Base-by-base conservation (phyloP, 371 early-diverging fungal species). In the Blastocladiella emersonii region DNA sequence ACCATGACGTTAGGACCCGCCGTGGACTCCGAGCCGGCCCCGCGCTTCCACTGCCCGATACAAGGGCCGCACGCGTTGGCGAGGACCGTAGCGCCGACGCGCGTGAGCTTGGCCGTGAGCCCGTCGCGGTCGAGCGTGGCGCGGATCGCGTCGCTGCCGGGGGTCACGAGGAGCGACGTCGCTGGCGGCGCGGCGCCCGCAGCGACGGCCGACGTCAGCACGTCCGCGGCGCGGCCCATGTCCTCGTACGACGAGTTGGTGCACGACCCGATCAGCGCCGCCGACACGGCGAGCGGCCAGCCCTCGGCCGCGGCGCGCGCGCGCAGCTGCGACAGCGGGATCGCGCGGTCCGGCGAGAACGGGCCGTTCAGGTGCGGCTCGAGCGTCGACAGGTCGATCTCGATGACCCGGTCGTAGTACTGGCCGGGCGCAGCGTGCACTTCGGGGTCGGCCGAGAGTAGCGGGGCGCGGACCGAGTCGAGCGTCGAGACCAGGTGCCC, bases 351-450 rank as follows among this genome's bases (percentile, higher is more conserved):
- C 36, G 95, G 95, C 48, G 95, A 94, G 74, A 95, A 94, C 2
- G 95, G 95, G 8, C 97, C 97, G 74, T 95, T 96, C 78, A 94
- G 86, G 66, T 92, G 89, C 27, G 97, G 95, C 74, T 95, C 97
- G 56, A 96, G 76, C 57, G 83, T 78, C 60, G 80, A 82, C 56
- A 96, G 79, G 69, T 96, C 83, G 66, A 96, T 81, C 69, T 96
- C 95, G 63, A 96, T 85, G 49, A 94, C 77, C 67, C 88, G 84
- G 73, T 96, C 97, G 73, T 95, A 96, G 59, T 70, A 61, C 44
- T 70, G 64, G 23, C 71, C 77, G 25, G 78, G 66, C 62, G 80
- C 77, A 30, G 75, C 74, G 13, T 66, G 61, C 30, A 75, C 78
- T 41, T 71, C 68, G 21, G 59, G 65, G 64, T 83, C 84, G 27